Percentiles rank a stretch among this genome's conserved stretches.
phyloP scores from a whole-genome alignment of 345 rosid genomes.

The Lenwebbia sp. region DNA sequence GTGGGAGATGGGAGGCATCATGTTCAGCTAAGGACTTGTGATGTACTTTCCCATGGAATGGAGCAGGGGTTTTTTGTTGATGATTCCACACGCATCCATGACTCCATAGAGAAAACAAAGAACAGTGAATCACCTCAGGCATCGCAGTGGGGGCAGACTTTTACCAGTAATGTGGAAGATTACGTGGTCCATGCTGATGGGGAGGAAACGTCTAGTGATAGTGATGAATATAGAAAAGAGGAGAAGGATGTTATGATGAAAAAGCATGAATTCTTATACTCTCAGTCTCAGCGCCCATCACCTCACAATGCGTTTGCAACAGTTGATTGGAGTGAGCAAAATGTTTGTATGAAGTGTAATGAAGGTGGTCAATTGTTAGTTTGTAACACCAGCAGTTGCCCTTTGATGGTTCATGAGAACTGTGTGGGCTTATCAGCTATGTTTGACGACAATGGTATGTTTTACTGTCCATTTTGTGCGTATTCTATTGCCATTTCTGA shows the following conservation, averaged over 20 bases:
- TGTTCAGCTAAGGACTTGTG: constrained; percentile 4
- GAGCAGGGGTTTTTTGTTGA: background rate
- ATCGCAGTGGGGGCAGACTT: background rate
- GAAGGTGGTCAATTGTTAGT: constrained; percentile 29
- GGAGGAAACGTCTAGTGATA: constrained; percentile 15
- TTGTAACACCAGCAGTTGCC: constrained; percentile 34
- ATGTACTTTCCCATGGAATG: background rate
- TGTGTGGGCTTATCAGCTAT: constrained; percentile 30
- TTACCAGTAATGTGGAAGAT: background rate
- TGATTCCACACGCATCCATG: background rate
- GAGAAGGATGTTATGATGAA: constrained; percentile 14
- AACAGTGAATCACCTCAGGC: background rate
- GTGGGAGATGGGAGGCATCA: constrained; percentile 4
- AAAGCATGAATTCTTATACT: constrained; percentile 26
- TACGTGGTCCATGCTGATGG: constrained; percentile 1
- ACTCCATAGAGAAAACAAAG: background rate
- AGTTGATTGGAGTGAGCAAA: constrained; percentile 19
- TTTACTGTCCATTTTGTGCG: constrained; percentile 49
- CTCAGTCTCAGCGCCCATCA: constrained; percentile 4
- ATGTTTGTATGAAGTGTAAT: constrained; percentile 42
- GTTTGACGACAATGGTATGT: constrained; percentile 24
- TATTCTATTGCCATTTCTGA: constrained; percentile 32
- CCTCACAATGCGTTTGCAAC: constrained; percentile 6
- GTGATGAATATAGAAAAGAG: constrained; percentile 8
- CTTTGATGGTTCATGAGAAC: constrained; percentile 32